Evolutionary conservation across 2,329 filamentous ascomycete genomes (phyloP).

Genomic region (Apiospora hydei): DNA sequence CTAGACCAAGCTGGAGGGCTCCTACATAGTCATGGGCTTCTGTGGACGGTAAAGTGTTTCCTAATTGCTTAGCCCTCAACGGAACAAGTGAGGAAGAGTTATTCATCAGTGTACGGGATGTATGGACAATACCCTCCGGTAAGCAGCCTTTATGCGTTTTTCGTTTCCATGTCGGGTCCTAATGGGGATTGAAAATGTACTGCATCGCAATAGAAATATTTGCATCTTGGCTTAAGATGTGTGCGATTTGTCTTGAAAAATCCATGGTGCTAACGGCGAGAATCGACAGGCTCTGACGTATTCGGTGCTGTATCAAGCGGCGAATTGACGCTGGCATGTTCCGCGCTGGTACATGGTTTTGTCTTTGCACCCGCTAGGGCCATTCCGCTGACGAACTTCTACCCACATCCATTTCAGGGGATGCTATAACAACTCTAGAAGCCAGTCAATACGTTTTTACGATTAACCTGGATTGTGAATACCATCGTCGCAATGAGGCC

Average conservation of each 20-base stretch:
- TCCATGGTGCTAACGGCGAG: no score
- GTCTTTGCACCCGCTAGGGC: neutral
- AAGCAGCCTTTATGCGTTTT: no score
- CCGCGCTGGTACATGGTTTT: neutral
- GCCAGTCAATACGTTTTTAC: neutral
- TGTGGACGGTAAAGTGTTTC: neutral
- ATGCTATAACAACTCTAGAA: neutral
- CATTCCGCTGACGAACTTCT: no score
- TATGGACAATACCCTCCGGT: neutral
- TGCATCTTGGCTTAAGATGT: no score
- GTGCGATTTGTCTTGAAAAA: no score
- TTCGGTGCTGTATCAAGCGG: neutral
- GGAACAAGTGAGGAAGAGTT: neutral
- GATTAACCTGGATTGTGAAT: neutral
- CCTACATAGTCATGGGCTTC: neutral
- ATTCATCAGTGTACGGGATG: neutral
- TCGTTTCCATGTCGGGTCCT: no score
- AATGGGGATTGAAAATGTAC: no score
- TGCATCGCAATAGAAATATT: no score
- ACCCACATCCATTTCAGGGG: no score
- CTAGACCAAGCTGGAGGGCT: neutral
- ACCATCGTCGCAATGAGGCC: neutral
- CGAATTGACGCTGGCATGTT: neutral
- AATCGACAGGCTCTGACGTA: neutral
- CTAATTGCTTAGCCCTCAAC: neutral